Conservation (phyloP, 1,284 basidiomycete genomes). For the Moesziomyces parantarcticus region DNA sequence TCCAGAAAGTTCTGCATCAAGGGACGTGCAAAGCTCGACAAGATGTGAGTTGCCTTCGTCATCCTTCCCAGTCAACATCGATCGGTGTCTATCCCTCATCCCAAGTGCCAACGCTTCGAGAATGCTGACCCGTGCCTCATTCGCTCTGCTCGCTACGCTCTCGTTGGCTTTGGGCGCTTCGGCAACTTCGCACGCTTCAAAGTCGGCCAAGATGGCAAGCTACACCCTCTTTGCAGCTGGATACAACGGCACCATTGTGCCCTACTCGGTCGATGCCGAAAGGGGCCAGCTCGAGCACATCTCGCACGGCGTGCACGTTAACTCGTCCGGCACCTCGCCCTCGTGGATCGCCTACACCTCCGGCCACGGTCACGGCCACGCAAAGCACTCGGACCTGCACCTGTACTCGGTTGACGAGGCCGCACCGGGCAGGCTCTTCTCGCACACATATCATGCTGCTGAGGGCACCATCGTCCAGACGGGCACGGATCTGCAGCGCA, state of each 20-base stretch:
- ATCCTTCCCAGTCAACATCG: neutral
- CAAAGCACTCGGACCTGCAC: conserved; percentile 4
- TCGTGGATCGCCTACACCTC: conserved; percentile 31
- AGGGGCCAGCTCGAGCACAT: conserved; percentile 1
- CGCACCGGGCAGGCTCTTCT: conserved; percentile 25
- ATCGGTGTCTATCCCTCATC: neutral
- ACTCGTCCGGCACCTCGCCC: conserved; percentile 22
- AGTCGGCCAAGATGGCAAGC: conserved; percentile 6
- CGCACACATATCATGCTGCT: conserved; percentile 17
- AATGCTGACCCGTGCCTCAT: conserved; percentile 4
- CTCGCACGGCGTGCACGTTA: conserved; percentile 11
- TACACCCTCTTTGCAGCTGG: conserved; percentile 29
- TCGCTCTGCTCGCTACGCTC: neutral
- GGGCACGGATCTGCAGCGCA: conserved; percentile 3
- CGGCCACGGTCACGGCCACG: neutral
- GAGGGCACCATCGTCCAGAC: conserved; percentile 10
- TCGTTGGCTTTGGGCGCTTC: neutral
- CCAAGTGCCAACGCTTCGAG: neutral
- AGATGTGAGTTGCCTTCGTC: neutral
- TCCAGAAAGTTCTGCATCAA: too few relatives aligned
- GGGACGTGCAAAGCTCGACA: neutral
- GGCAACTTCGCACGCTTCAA: neutral
- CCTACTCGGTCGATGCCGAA: conserved; percentile 13
- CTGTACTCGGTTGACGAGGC: conserved; percentile 36
- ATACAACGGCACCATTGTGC: conserved; percentile 37